Base-by-base conservation (phyloP, 768 basidiomycete species). In the Serendipita sp. region DNA sequence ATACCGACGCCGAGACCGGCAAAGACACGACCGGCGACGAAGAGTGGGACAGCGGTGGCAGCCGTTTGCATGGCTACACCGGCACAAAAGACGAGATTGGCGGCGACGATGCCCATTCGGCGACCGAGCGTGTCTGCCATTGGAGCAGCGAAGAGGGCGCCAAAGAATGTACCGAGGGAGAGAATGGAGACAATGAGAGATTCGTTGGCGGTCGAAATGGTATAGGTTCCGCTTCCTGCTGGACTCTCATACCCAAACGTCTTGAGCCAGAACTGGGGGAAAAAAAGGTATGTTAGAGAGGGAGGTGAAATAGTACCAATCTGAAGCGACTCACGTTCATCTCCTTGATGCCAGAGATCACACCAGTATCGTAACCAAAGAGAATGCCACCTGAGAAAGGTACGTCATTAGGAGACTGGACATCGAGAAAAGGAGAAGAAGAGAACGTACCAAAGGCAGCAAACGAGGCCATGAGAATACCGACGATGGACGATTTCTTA, bases 131-230 rank as follows among this genome's bases (percentile, higher is more conserved):
- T 67, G 68, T 83, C 85, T 1, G 82, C 86, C 15, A 81, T 44
- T 63, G 79, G 80, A 58, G 76, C 78, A n/a, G 75, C 80, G 45
- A 74, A 63, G 67, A 89, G 77, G 18, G 83, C 70, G 52, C 72
- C 89, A 67, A 88, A 83, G 78, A 92, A 90, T 33, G 89, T 92
- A 66, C 91, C 91, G 18, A 86, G 88, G 6, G 88, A 91, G 37
- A 91, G 82, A 69, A 89, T 86, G 34, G 79, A 79, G 66, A 78
- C 71, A 76, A 85, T 75, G 70, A 83, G 77, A 3, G 82, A 82
- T 66, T 72, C 62, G 64, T 68, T 65, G 46, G 64, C 60, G 18
- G 74, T 74, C 10, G 68, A 48, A 63, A 73, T 66, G 53, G 63
- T 62, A 64, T 68, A 71, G 27, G 48, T 34, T 3, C 52, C 31